phyloP scores from a whole-genome alignment of 225 moss, liverwort and hornwort genomes.

The Pleurozium schreberi region DNA sequence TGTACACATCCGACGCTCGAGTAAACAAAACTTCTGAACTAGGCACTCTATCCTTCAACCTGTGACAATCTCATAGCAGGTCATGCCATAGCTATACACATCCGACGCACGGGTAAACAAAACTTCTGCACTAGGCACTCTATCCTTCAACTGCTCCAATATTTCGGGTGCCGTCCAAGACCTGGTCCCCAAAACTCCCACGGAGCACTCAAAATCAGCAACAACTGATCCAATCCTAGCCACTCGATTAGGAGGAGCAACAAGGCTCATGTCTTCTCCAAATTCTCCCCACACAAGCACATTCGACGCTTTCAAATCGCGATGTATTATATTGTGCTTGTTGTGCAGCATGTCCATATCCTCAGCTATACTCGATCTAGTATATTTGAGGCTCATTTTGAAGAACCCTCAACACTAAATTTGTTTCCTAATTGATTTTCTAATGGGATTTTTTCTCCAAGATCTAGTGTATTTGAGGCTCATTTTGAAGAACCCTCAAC shows the following conservation, averaged over 20 bases:
- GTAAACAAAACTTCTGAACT: accelerated
- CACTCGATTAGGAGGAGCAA: accelerated
- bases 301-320: background rate
- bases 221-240: background rate
- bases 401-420: too few relatives aligned
- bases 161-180: background rate
- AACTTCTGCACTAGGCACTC: background rate
- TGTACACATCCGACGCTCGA: background rate
- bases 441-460: too few relatives aligned
- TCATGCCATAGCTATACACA: background rate
- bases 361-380: background rate
- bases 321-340: background rate
- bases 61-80: background rate
- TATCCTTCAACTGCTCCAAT: background rate
- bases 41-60: background rate
- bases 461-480: too few relatives aligned
- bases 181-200: background rate
- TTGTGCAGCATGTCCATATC: background rate
- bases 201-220: background rate
- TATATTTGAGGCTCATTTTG: too few relatives aligned
- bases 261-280: background rate
- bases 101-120: background rate
- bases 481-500: too few relatives aligned
- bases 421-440: too few relatives aligned
- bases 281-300: background rate